Evolutionary conservation across 352 stramenopile genomes (phyloP).

Genomic region (Globisporangium ultimum): DNA sequence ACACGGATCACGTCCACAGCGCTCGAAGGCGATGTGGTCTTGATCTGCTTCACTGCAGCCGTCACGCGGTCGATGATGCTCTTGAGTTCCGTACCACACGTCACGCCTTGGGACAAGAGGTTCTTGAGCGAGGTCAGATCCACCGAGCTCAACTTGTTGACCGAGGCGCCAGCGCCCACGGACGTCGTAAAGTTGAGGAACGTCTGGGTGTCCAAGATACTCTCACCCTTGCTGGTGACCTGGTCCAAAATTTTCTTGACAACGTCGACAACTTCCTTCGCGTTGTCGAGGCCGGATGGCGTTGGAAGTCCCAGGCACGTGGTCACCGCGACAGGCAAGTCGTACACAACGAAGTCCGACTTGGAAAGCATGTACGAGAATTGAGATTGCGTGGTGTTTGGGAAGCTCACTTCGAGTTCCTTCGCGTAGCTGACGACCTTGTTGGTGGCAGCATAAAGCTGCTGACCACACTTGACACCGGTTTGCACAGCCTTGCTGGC

Average conservation of each 20-base stretch:
- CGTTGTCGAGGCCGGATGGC: constrained; percentile 5
- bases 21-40: constrained; percentile 20
- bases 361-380: constrained; percentile 51
- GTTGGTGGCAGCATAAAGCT: constrained; percentile 42
- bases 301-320: constrained; percentile 33
- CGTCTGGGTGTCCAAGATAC: constrained; percentile 22
- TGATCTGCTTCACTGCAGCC: constrained; percentile 32
- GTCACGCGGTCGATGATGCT: constrained; percentile 45
- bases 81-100: constrained; percentile 45
- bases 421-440: constrained; percentile 41
- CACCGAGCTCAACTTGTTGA: not conserved
- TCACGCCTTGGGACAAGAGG: constrained; percentile 33
- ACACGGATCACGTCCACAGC: constrained; percentile 38
- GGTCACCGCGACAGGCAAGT: constrained; percentile 47
- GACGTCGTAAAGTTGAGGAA: constrained; percentile 34
- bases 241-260: constrained; percentile 17
- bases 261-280: constrained; percentile 6
- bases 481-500: constrained; percentile 42
- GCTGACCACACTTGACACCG: constrained; percentile 42
- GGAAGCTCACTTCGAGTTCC: constrained; percentile 28
- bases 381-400: constrained; percentile 46
- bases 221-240: constrained; percentile 33
- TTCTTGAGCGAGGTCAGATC: constrained; percentile 19
- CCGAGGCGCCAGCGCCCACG: constrained; percentile 5
- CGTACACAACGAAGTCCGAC: constrained; percentile 48